Evolutionary conservation across 1,139 yeast species (phyloP).

Genomic region (Geotrichum aggregatum): DNA sequence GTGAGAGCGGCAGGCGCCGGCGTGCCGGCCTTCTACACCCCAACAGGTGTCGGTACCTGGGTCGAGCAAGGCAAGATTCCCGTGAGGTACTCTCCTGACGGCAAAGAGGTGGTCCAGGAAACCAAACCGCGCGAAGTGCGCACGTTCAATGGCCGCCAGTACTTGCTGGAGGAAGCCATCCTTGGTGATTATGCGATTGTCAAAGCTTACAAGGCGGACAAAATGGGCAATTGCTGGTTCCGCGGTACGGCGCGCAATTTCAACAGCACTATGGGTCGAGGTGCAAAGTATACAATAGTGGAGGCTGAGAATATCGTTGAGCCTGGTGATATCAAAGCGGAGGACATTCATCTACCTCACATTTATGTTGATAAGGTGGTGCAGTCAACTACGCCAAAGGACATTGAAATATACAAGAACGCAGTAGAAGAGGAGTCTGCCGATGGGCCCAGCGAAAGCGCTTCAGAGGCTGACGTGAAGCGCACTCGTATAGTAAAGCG

Average conservation of each 20-base stretch:
- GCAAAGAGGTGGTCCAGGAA: constrained; percentile 39
- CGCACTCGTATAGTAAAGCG: constrained; percentile 44
- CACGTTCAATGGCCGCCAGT: constrained; percentile 45
- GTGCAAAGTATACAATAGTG: constrained; percentile 47
- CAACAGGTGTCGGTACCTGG: constrained; percentile 53
- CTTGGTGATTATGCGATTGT: constrained; percentile 48
- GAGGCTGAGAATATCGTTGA: constrained; percentile 52
- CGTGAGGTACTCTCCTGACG: constrained; percentile 38
- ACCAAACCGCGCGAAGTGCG: constrained; percentile 44
- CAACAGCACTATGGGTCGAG: constrained; percentile 47
- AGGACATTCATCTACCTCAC: constrained; percentile 48
- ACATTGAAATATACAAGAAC: constrained; percentile 41
- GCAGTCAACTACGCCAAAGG: constrained; percentile 45
- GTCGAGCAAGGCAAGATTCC: constrained; percentile 50
- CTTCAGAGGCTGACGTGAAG: constrained; percentile 20
- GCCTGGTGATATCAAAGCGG: constrained; percentile 46
- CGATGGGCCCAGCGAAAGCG: constrained; percentile 16
- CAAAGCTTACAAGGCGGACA: constrained; percentile 49
- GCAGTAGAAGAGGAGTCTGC: constrained; percentile 21
- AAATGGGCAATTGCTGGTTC: constrained; percentile 48
- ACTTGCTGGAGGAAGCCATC: constrained; percentile 45
- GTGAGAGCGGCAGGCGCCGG: constrained; percentile 52
- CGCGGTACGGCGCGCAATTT: constrained; percentile 48
- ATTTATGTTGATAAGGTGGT: constrained; percentile 45
- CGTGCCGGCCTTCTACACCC: constrained; percentile 49